Conservation (phyloP, 805 yeast genomes). For the Pichia cephalocereana region DNA sequence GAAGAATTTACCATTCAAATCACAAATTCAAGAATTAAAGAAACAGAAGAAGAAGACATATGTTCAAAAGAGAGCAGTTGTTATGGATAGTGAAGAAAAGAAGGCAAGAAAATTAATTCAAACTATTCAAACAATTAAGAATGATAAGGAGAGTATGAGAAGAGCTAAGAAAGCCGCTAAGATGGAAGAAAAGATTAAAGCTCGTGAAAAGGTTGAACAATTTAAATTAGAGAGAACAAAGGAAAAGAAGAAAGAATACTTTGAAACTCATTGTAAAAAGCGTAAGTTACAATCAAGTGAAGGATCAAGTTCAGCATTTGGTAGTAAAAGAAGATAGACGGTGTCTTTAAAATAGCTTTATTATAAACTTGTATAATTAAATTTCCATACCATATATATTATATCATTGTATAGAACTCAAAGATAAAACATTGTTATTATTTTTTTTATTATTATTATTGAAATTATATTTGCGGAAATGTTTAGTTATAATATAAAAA, state of each 20-base stretch:
- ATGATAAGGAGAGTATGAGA: slow-evolving; percentile 75
- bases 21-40: slow-evolving; percentile 82
- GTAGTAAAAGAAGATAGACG: slow-evolving; percentile 16
- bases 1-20: slow-evolving; percentile 77
- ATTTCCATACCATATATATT: too few species aligned
- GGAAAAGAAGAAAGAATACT: slow-evolving; percentile 81
- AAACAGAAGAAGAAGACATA: slow-evolving; percentile 81
- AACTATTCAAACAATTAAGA: slow-evolving; percentile 75
- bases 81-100: slow-evolving; percentile 86
- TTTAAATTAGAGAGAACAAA: slow-evolving; percentile 63
- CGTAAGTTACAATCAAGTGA: slow-evolving; percentile 33
- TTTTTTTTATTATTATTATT: too few species aligned
- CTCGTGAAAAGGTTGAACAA: slow-evolving; percentile 66
- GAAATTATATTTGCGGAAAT: too few species aligned
- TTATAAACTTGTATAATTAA: not conserved
- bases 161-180: slow-evolving; percentile 64
- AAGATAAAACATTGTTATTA: too few species aligned
- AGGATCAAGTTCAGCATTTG: slow-evolving; percentile 20
- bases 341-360: too few species aligned
- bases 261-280: slow-evolving; percentile 62
- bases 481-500: too few species aligned
- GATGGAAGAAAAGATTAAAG: slow-evolving; percentile 66
- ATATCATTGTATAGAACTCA: too few species aligned
- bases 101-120: slow-evolving; percentile 84
- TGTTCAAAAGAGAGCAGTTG: slow-evolving; percentile 84